These are phyloP conservation scores for Candida chauliodis DNA, from an alignment of 805 yeast genomes.

Conservation along the genomic window DNA sequence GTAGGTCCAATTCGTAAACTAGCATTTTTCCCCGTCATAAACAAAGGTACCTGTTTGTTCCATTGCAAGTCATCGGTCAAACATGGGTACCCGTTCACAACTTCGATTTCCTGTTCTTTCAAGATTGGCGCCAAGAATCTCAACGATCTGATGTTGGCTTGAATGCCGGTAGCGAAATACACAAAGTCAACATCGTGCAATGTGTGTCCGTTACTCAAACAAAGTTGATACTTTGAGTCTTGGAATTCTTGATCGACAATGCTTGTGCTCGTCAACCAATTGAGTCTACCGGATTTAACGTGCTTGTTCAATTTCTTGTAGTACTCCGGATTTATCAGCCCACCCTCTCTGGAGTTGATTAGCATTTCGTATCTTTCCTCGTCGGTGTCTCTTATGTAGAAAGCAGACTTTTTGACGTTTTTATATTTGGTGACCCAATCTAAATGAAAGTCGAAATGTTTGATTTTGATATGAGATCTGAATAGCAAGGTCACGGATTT, in stretches of 20 bases:
- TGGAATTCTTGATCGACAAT: constrained; percentile 23
- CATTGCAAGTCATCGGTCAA: constrained; percentile 44
- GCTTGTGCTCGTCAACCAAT: constrained; percentile 24
- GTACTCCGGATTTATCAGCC: constrained; percentile 45
- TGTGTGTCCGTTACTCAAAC: constrained; percentile 9
- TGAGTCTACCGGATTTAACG: constrained; percentile 27
- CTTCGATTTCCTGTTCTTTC: constrained; percentile 24
- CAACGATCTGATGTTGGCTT: constrained; percentile 24
- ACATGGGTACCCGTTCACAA: constrained; percentile 38
- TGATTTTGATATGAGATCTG: constrained; percentile 37
- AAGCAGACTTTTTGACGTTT: constrained; percentile 41
- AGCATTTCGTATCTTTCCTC: constrained; percentile 40
- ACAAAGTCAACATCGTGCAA: constrained; percentile 27
- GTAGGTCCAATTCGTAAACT: constrained; percentile 42
- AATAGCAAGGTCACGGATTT: constrained; percentile 29
- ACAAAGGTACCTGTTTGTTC: constrained; percentile 36
- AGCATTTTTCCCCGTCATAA: constrained; percentile 42
- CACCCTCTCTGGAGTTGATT: constrained; percentile 42
- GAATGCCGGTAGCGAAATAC: constrained; percentile 41
- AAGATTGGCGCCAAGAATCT: constrained; percentile 28
- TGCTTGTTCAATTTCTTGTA: constrained; percentile 28
- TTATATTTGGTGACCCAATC: constrained; percentile 51
- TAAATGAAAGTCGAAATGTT: constrained; percentile 46
- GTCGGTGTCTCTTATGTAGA: constrained; percentile 41
- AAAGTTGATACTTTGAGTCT: constrained; percentile 26